Base-by-base conservation (phyloP, 192 early-diverging fungal species). In the Umbelopsis vinacea region DNA sequence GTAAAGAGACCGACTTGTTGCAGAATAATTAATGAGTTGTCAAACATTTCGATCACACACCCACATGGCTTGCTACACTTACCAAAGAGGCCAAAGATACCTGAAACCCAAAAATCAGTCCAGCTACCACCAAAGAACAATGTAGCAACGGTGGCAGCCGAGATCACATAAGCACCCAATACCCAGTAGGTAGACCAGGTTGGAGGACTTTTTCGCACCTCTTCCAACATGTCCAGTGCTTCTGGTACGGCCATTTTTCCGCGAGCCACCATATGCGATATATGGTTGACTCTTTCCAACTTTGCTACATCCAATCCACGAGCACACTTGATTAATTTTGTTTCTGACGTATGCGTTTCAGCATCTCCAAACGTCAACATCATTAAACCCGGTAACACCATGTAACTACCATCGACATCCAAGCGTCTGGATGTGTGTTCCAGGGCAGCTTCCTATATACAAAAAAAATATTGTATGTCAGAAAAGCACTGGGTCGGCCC, bases 261-360 rank as follows among this genome's bases (percentile, higher is more conserved):
- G 72, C 85, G 89, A 12, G 86, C 83, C n/a, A 92, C 75, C 4
- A 81, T 63, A 7, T 86, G 81, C 6, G 87, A 83, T 26, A 87
- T 77, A 57, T 79, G 77, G 78, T 92, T 90, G 10, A 88, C 89
- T 69, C 85, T 81, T 22, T 82, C 86, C 12, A 93, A 75, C 43
- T 91, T 88, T 71, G 82, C 75, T 79, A 93, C 90, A 69, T 93
- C 91, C 76, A 90, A 87, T 37, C 90, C 88, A 8, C 83, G 74
- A 3, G 83, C 72, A 35, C 81, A 82, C 21, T 86, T 82, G 46
- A 93, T 82, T 19, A 92, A 81, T 37, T 91, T 89, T 1, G 92
- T 93, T 69, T 93, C 92, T 23, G 89, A 90, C 4, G 92, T 88
- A 37, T 92, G 86, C 7, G 92, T 93, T 53, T 91, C 92, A 10